Conservation (phyloP, 2,329 filamentous ascomycete genomes). For the Myriosclerotinia curreyana region DNA sequence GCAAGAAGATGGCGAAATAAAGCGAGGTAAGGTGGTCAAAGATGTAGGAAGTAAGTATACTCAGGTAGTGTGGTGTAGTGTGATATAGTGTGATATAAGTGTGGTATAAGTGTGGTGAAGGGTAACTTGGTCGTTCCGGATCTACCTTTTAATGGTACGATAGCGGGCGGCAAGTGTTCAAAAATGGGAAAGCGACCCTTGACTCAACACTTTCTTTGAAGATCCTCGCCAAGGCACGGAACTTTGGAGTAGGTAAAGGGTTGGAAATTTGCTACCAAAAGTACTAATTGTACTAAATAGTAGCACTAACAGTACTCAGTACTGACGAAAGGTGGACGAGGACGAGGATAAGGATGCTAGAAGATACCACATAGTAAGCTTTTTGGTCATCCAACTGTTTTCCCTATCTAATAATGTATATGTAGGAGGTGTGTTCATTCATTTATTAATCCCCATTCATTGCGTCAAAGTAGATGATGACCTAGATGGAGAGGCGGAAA, state of each 20-base stretch:
- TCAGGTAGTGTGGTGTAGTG: not conserved
- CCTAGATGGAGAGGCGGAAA: not conserved
- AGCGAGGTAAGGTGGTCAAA: not conserved
- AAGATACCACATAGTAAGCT: constrained; percentile 15
- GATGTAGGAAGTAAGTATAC: too few relatives aligned
- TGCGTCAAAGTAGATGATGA: not conserved
- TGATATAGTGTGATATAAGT: too few relatives aligned
- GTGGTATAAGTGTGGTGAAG: not conserved
- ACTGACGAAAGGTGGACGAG: not conserved
- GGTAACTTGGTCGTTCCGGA: not conserved
- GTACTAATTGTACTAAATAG: too few relatives aligned
- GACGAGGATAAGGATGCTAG: not conserved
- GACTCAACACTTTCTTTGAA: constrained; percentile 15
- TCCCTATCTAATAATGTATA: not conserved
- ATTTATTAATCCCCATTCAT: not conserved
- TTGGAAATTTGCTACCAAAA: constrained; percentile 8
- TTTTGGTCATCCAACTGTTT: constrained; percentile 6
- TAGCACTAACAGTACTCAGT: not conserved
- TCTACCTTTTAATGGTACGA: constrained; percentile 9
- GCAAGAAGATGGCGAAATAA: not conserved
- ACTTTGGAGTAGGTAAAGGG: not conserved
- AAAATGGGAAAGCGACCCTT: constrained; percentile 7
- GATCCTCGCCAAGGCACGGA: constrained; percentile 15
- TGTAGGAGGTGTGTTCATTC: not conserved
- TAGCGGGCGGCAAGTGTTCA: constrained; percentile 8